Percentiles rank a stretch among this genome's conserved stretches.
phyloP scores from a whole-genome alignment of 345 rosid species.

The Eucalyptus sp. region DNA sequence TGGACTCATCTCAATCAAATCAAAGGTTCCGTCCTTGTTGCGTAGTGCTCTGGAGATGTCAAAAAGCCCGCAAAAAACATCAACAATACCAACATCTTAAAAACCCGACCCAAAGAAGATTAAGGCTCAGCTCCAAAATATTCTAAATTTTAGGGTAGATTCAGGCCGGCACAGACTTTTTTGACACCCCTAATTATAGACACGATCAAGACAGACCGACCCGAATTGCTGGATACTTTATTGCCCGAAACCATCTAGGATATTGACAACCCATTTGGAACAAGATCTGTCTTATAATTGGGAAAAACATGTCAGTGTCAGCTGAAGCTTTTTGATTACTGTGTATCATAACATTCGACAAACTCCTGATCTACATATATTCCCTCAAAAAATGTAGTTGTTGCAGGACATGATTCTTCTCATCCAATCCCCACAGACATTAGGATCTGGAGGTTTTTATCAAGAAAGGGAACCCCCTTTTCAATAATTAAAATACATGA shows the following conservation, averaged over 20 bases:
- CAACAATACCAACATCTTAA: no score
- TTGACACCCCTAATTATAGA: not conserved
- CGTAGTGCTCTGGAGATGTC: no score
- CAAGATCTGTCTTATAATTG: not conserved
- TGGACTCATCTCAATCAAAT: no score
- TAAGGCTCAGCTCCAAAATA: no score
- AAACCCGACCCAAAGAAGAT: no score
- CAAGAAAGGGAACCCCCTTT: not conserved
- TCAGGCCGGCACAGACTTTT: no score
- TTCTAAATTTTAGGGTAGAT: no score
- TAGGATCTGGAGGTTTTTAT: not conserved
- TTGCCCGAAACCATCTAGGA: not conserved
- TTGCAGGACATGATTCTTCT: not conserved
- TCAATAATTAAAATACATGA: not conserved
- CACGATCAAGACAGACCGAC: not conserved
- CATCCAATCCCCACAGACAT: not conserved
- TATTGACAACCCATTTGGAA: not conserved
- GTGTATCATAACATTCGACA: not conserved
- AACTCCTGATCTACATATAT: not conserved
- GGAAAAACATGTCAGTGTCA: not conserved
- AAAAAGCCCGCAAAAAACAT: no score
- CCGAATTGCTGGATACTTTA: not conserved
- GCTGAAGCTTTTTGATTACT: not conserved
- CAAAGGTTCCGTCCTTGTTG: no score
- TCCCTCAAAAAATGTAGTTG: not conserved